These are phyloP conservation scores for Fusarium luffae DNA, from an alignment of 2,329 filamentous ascomycete species.

Conservation along the genomic window DNA sequence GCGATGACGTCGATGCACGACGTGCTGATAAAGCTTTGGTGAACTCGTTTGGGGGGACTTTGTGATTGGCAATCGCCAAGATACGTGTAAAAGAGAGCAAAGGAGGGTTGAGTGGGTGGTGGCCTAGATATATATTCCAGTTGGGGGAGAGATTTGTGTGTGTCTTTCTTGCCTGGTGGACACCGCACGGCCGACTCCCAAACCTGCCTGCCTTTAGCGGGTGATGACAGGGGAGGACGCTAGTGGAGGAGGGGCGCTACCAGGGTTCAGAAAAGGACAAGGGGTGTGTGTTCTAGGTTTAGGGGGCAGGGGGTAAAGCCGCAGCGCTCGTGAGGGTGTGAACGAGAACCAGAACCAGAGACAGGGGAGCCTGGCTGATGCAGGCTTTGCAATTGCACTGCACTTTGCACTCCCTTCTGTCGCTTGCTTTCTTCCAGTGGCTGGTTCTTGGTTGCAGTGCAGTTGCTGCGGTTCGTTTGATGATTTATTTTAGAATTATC, in stretches of 20 bases:
- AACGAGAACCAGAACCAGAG: background rate
- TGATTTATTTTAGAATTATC: conserved; percentile 13
- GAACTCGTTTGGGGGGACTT: conserved; percentile 32
- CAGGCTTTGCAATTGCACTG: conserved; percentile 35
- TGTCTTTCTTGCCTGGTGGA: conserved; percentile 29
- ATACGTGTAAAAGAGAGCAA: conserved; percentile 47
- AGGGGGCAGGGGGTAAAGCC: conserved; percentile 33
- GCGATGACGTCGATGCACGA: conserved; percentile 46
- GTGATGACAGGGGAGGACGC: conserved; percentile 31
- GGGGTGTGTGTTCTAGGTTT: conserved; percentile 12
- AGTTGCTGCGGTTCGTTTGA: conserved; percentile 9
- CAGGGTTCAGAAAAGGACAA: conserved; percentile 42
- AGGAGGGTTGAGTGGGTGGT: conserved; percentile 46
- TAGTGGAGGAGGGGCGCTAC: conserved; percentile 31
- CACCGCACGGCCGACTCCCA: conserved; percentile 38
- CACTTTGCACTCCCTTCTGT: conserved; percentile 33
- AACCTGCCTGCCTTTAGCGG: conserved; percentile 37
- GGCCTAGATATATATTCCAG: conserved; percentile 50
- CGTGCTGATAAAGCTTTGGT: conserved; percentile 35
- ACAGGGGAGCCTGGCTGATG: conserved; percentile 32
- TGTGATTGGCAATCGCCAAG: conserved; percentile 55
- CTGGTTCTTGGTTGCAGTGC: background rate
- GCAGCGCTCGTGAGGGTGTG: conserved; percentile 29
- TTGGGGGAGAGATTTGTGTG: conserved; percentile 40
- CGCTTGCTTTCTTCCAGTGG: conserved; percentile 3